Evolutionary conservation across 345 rosid species (phyloP).

Genomic region (Cardamine chenopodiifolia): DNA sequence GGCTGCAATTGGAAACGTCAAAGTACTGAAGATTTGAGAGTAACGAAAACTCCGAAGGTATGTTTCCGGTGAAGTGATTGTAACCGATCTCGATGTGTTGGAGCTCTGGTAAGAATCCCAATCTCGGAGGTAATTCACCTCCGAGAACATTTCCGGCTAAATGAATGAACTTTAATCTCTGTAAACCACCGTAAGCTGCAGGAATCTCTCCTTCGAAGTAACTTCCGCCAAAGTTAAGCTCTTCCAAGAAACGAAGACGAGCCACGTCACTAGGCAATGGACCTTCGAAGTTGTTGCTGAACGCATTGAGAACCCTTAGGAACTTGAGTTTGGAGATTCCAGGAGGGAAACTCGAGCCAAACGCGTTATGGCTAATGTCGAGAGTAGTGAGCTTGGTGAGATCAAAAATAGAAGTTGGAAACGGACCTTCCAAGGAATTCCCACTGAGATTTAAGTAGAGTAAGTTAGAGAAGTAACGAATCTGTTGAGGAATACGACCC

Average conservation of each 20-base stretch:
- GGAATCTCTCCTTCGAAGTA: constrained; percentile 87
- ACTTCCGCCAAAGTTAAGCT: constrained; percentile 94
- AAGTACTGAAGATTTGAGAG: constrained; percentile 65
- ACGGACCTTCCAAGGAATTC: constrained; percentile 62
- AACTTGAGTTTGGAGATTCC: constrained; percentile 80
- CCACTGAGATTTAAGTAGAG: constrained; percentile 71
- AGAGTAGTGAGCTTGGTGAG: constrained; percentile 59
- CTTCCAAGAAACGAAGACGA: constrained; percentile 61
- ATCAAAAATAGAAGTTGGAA: constrained; percentile 62
- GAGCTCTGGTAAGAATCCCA: constrained; percentile 63
- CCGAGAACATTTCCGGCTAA: constrained; percentile 72
- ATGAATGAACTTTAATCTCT: constrained; percentile 53
- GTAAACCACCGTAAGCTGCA: constrained; percentile 56
- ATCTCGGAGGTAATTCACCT: constrained; percentile 64
- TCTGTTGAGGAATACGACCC: constrained; percentile 63
- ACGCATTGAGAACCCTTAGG: constrained; percentile 66
- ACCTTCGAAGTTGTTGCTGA: constrained; percentile 80
- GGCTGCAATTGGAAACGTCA: constrained; percentile 63
- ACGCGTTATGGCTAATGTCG: constrained; percentile 83
- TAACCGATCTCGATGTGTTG: constrained; percentile 86
- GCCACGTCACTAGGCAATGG: constrained; percentile 59
- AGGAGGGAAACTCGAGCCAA: constrained; percentile 69
- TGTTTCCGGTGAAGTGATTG: constrained; percentile 56
- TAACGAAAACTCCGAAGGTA: constrained; percentile 61
- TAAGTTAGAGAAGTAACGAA: constrained; percentile 61